These are phyloP conservation scores for Hortiboletus flavorubellus DNA, from an alignment of 768 basidiomycete genomes.

Conservation along the genomic window DNA sequence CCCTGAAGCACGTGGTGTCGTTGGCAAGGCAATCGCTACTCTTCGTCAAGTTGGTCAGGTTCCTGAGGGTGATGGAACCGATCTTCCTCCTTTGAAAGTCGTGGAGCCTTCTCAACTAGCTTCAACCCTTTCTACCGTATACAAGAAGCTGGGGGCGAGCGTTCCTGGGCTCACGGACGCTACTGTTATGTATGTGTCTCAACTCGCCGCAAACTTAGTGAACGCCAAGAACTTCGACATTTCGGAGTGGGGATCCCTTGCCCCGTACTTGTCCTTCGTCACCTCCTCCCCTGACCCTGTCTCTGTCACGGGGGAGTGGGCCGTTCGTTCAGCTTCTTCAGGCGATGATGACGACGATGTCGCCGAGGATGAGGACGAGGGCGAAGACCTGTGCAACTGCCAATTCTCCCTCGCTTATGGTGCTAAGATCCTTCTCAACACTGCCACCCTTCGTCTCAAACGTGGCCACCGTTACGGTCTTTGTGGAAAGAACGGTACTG, in stretches of 20 bases:
- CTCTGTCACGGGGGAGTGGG: slow-evolving; percentile 77
- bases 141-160: slow-evolving; percentile 77
- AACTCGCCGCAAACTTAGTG: slow-evolving; percentile 82
- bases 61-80: slow-evolving; percentile 80
- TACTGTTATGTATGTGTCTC: slow-evolving; percentile 65
- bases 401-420: slow-evolving; percentile 98
- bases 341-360: slow-evolving; percentile 65
- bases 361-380: slow-evolving; percentile 91
- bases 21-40: slow-evolving; percentile 89
- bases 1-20: slow-evolving; percentile 94
- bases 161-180: slow-evolving; percentile 56
- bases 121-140: slow-evolving; percentile 65
- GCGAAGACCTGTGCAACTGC: slow-evolving; percentile 98
- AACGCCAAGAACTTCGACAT: slow-evolving; percentile 91
- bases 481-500: slow-evolving; percentile 98
- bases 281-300: slow-evolving; percentile 61
- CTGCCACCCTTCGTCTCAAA: slow-evolving; percentile 94
- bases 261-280: slow-evolving; percentile 71
- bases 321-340: slow-evolving; percentile 83
- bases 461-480: slow-evolving; percentile 99
- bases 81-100: slow-evolving; percentile 82
- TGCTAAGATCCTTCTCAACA: slow-evolving; percentile 98
- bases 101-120: slow-evolving; percentile 67
- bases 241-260: slow-evolving; percentile 80
- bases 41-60: slow-evolving; percentile 95